Base-by-base conservation (phyloP, 1,139 yeast species). In the Pichia sp. region DNA sequence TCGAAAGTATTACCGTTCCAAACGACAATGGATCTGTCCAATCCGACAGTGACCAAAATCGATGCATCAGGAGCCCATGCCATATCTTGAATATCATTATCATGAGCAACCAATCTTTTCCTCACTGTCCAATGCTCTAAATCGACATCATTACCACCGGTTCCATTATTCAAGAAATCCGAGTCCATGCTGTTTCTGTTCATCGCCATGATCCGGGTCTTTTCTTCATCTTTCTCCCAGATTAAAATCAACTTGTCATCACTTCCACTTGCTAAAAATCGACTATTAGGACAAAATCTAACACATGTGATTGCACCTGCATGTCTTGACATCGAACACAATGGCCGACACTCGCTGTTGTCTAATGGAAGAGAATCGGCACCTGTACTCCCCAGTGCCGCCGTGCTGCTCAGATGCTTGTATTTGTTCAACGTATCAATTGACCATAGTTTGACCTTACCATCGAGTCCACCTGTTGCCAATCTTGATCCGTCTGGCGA, bases 21-120 rank as follows among this genome's bases (percentile, higher is more conserved):
- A 12, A 94, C 83, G 41, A 93, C 85, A 45, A 93, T 86, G 46
- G 91, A 84, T 59, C 97, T 74, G 67, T 93, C 99, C 49, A 93
- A 73, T 0, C 99, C 99, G 11, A 91, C 99, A 0, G 96, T 85
- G 20, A 93, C 97, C 46, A 93, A 70, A 28, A 93, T 77, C 31
- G 89, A 78, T 2, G 95, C 87, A 62, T 93, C 98, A 0, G 98
- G 98, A 1, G 96, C 87, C 99, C 99, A 93, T 37, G 96, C 95
- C 54, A 93, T 83, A 65, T 93, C 99, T 63, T 93, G 99, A 42
- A 93, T 88, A 68, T 93, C 99, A 61, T 91, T 93, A 54, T 93
- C 98, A 67, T 93, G 99, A 1, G 97, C 99, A 20, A 88, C 96
- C 27, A 90, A 74, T 58, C 98, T 76, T 61, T 87, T 87, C 24